Evolutionary conservation across 2,329 filamentous ascomycete genomes (phyloP).

Genomic region (Fusarium hostae): DNA sequence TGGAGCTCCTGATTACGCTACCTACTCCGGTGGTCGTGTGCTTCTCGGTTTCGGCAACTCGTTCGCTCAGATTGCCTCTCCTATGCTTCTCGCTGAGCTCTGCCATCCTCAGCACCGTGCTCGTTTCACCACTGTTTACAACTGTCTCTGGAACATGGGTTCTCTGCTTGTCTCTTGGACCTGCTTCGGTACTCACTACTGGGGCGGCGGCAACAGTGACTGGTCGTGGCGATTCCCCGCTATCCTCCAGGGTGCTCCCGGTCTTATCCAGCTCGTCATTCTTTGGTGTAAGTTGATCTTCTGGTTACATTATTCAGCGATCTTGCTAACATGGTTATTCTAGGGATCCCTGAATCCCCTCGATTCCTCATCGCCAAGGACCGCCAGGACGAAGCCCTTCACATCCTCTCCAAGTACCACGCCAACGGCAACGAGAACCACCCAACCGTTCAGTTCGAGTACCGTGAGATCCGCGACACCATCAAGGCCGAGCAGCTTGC

Average conservation of each 20-base stretch:
- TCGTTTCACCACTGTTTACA: conserved; percentile 74
- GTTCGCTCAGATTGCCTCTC: conserved; percentile 71
- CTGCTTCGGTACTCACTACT: conserved; percentile 69
- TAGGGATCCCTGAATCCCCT: conserved; percentile 70
- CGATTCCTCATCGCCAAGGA: conserved; percentile 73
- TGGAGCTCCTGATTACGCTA: conserved; percentile 55
- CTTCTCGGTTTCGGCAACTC: conserved; percentile 72
- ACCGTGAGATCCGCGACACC: conserved; percentile 72
- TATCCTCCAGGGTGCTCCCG: conserved; percentile 70
- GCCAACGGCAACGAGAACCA: conserved; percentile 68
- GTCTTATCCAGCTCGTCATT: conserved; percentile 68
- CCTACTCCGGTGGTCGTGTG: conserved; percentile 54
- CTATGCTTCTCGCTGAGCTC: conserved; percentile 72
- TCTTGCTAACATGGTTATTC: background rate
- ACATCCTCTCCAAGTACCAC: conserved; percentile 71
- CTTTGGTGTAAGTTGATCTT: conserved; percentile 61
- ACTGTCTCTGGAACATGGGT: conserved; percentile 74
- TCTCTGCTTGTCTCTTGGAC: conserved; percentile 70
- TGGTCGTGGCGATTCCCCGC: conserved; percentile 77
- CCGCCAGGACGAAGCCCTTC: conserved; percentile 70
- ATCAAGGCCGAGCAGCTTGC: conserved; percentile 66
- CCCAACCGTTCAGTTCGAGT: conserved; percentile 72
- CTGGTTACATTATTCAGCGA: rapidly evolving
- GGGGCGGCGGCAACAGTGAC: conserved; percentile 56
- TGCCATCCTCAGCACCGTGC: conserved; percentile 76